Evolutionary conservation across 306 rosid genomes (phyloP).

Genomic region (Hippophae rhamnoides): DNA sequence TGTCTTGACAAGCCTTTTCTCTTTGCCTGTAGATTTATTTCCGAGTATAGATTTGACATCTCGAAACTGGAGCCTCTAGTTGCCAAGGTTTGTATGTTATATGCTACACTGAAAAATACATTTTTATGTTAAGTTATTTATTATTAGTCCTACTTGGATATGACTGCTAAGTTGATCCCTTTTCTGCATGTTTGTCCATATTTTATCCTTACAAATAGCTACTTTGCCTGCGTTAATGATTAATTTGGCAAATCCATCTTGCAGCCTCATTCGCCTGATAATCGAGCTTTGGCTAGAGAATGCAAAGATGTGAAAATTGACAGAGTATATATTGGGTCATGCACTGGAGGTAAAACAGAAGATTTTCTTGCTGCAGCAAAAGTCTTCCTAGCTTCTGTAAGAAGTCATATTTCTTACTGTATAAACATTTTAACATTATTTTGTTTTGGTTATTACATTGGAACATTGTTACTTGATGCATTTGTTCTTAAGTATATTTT

Average conservation of each 20-base stretch:
- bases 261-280: conserved; percentile 99
- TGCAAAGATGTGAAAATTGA: conserved; percentile 93
- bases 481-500: no score
- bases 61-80: conserved; percentile 72
- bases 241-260: conserved; percentile 14
- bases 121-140: no score
- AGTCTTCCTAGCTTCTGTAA: conserved; percentile 74
- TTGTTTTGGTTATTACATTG: not conserved
- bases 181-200: no score
- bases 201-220: not conserved
- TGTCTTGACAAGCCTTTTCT: conserved; percentile 10
- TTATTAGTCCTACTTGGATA: no score
- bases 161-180: no score
- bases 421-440: not conserved
- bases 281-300: conserved; percentile 88
- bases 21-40: conserved; percentile 44
- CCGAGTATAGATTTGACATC: conserved; percentile 66
- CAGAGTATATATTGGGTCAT: conserved; percentile 87
- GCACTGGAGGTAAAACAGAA: conserved; percentile 87
- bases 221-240: not conserved
- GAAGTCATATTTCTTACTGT: conserved; percentile 17
- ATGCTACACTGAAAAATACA: no score
- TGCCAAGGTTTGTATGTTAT: conserved; percentile 42
- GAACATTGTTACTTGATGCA: no score
- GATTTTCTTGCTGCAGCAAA: conserved; percentile 83